A percentile compares a stretch with the other conserved stretches of the same genome.
phyloP scores from a whole-genome alignment of 352 stramenopile species.

The Phytophthora cajani region DNA sequence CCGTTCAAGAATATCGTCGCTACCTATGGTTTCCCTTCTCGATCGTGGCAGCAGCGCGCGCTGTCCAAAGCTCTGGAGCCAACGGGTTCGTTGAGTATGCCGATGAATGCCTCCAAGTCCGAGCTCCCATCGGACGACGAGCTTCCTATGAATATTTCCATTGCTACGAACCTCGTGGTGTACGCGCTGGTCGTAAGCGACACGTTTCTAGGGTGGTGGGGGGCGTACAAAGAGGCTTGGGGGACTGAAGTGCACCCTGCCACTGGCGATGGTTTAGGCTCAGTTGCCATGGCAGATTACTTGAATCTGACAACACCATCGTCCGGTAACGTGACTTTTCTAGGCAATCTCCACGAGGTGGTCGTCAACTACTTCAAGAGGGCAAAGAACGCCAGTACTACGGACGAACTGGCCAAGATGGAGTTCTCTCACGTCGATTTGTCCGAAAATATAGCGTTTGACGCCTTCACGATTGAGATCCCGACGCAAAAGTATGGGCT shows the following conservation, averaged over 20 bases:
- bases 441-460: neutral
- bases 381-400: conserved; percentile 2
- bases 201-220: conserved; percentile 11
- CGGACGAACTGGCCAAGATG: conserved; percentile 5
- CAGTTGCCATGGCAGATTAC: conserved; percentile 2
- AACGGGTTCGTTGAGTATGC: conserved; percentile 3
- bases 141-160: neutral
- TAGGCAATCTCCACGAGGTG: neutral
- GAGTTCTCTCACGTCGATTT: conserved; percentile 23
- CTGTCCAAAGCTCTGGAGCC: neutral
- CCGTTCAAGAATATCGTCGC: conserved; percentile 5
- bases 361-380: neutral
- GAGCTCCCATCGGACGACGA: neutral
- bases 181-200: conserved; percentile 3
- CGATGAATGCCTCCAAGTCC: neutral
- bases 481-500: conserved; percentile 4
- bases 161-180: conserved; percentile 2
- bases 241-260: neutral
- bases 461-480: conserved; percentile 19
- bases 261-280: neutral
- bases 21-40: conserved; percentile 7
- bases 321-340: neutral
- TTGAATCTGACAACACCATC: conserved; percentile 5
- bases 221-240: neutral
- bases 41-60: neutral